Conservation (phyloP, 108 stramenopile genomes). For the Tribonema minus region DNA sequence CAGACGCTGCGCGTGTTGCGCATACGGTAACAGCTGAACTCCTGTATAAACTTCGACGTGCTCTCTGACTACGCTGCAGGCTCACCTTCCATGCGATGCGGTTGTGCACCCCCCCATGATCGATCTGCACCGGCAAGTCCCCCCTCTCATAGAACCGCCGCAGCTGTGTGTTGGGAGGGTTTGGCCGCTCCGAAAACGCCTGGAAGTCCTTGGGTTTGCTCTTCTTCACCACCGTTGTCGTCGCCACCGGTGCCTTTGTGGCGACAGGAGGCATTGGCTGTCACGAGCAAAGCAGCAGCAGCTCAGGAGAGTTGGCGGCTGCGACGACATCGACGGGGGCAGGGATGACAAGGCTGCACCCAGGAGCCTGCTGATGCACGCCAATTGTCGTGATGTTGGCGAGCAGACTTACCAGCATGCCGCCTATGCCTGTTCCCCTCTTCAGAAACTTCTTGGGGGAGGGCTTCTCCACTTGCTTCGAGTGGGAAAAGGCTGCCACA, state of each 20-base stretch:
- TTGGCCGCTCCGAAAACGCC: constrained; percentile 70
- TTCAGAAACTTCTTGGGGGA: constrained; percentile 61
- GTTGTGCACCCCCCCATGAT: constrained; percentile 71
- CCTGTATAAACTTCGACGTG: too few species aligned
- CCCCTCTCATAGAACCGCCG: constrained; percentile 78
- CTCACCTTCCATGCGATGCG: constrained; percentile 79
- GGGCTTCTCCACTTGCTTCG: constrained; percentile 55
- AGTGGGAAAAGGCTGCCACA: constrained; percentile 66
- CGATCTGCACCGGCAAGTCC: constrained; percentile 75
- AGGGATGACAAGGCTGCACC: too few species aligned
- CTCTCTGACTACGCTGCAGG: too few species aligned
- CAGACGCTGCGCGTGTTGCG: too few species aligned
- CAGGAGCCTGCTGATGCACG: background rate
- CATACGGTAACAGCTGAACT: too few species aligned
- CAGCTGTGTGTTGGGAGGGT: constrained; percentile 80
- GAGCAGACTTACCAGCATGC: constrained; percentile 44
- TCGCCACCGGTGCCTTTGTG: constrained; percentile 41
- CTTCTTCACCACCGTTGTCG: constrained; percentile 37
- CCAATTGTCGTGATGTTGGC: background rate
- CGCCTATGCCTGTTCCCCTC: constrained; percentile 64
- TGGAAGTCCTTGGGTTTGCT: constrained; percentile 55
- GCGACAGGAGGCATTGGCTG: constrained; percentile 54
- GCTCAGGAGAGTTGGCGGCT: background rate
- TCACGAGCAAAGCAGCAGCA: background rate
- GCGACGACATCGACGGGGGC: too few species aligned